phyloP scores from a whole-genome alignment of 352 stramenopile species.

The Aphanomyces euteiches region DNA sequence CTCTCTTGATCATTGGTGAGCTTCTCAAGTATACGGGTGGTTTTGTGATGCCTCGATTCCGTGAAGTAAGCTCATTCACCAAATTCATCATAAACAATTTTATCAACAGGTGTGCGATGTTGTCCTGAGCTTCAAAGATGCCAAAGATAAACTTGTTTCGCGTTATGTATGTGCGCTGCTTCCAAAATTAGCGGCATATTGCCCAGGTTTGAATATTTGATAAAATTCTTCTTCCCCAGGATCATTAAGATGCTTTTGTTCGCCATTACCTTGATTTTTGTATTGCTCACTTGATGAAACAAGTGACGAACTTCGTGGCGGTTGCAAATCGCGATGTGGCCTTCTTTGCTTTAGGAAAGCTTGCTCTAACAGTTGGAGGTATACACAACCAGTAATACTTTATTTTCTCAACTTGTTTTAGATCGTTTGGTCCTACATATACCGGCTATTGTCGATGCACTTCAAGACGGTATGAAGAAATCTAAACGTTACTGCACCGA shows the following conservation, averaged over 20 bases:
- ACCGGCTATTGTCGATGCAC: slow-evolving; percentile 68
- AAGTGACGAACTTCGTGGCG: slow-evolving; percentile 52
- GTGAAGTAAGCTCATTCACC: slow-evolving; percentile 61
- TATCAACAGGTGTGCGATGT: slow-evolving; percentile 66
- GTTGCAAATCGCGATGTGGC: slow-evolving; percentile 68
- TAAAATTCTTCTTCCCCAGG: not conserved
- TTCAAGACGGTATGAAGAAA: slow-evolving; percentile 48
- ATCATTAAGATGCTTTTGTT: slow-evolving; percentile 30
- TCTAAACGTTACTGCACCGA: slow-evolving; percentile 83
- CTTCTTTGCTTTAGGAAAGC: slow-evolving; percentile 90
- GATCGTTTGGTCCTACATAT: slow-evolving; percentile 83
- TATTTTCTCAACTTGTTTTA: not conserved
- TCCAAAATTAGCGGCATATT: slow-evolving; percentile 92
- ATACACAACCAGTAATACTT: not conserved
- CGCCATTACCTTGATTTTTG: slow-evolving; percentile 88
- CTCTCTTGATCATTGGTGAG: slow-evolving; percentile 91
- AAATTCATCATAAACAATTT: not conserved
- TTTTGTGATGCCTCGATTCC: slow-evolving; percentile 97
- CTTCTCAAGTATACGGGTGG: slow-evolving; percentile 91
- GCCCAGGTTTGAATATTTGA: slow-evolving; percentile 43
- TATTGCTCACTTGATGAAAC: slow-evolving; percentile 81
- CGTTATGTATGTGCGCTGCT: slow-evolving; percentile 82
- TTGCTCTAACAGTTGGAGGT: slow-evolving; percentile 85
- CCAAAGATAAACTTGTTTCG: slow-evolving; percentile 83
- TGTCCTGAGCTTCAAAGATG: slow-evolving; percentile 90